Conservation (phyloP, 2,329 filamentous ascomycete species). For the Verticillium dahliae region DNA sequence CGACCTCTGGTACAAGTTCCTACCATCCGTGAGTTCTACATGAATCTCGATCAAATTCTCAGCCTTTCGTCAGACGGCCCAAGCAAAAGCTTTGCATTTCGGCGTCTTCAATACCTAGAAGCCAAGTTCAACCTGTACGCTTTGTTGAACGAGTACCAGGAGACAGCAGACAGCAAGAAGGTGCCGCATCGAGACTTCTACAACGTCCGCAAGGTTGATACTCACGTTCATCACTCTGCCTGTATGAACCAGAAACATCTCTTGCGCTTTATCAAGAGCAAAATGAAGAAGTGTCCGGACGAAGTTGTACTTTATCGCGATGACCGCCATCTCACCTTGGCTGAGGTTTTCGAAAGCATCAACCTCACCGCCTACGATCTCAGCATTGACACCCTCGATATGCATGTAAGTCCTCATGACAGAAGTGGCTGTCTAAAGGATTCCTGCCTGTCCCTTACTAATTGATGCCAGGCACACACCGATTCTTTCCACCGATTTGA, state of each 20-base stretch:
- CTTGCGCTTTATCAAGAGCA: slow-evolving; percentile 97
- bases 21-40: slow-evolving; percentile 89
- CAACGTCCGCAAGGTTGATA: slow-evolving; percentile 97
- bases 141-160: slow-evolving; percentile 92
- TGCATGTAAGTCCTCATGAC: slow-evolving; percentile 65
- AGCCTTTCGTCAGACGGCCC: slow-evolving; percentile 92
- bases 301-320: slow-evolving; percentile 91
- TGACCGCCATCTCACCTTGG: slow-evolving; percentile 82
- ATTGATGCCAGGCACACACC: slow-evolving; percentile 65
- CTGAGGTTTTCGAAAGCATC: slow-evolving; percentile 94
- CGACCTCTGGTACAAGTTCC: slow-evolving; percentile 77
- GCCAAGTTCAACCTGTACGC: slow-evolving; percentile 95
- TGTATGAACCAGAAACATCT: slow-evolving; percentile 99
- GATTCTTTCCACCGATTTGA: slow-evolving; percentile 98
- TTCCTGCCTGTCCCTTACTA: neutral
- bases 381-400: slow-evolving; percentile 96
- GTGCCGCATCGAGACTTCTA: slow-evolving; percentile 98
- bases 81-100: slow-evolving; percentile 94
- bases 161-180: slow-evolving; percentile 95
- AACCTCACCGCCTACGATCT: slow-evolving; percentile 95
- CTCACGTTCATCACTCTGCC: slow-evolving; percentile 96
- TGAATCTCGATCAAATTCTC: slow-evolving; percentile 82
- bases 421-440: neutral
- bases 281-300: slow-evolving; percentile 97
- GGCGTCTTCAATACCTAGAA: slow-evolving; percentile 89